A percentile compares a stretch with the other conserved stretches of the same genome.
Evolutionary conservation across 2,329 filamentous ascomycete species (phyloP).

Genomic region (Aspergillus eucalypticola): DNA sequence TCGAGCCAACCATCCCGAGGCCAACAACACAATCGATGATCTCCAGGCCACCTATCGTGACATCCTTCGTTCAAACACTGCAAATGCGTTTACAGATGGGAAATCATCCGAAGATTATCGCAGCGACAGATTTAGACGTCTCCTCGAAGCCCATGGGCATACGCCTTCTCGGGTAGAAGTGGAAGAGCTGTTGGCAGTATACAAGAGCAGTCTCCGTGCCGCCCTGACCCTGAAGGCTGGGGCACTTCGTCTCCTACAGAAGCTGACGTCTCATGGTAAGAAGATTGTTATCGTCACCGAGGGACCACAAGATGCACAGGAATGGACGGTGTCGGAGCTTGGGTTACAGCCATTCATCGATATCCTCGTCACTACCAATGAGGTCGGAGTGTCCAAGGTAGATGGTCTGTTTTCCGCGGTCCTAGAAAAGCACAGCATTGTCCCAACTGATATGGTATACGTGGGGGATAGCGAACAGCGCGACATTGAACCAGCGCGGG

Average conservation of each 20-base stretch:
- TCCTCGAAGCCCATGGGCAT: conserved; percentile 28
- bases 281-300: conserved; percentile 51
- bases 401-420: conserved; percentile 33
- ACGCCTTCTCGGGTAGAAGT: conserved; percentile 7
- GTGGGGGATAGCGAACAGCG: conserved; percentile 31
- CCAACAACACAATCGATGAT: background rate
- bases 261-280: conserved; percentile 38
- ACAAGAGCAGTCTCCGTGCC: conserved; percentile 12
- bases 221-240: conserved; percentile 41
- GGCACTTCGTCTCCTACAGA: conserved; percentile 36
- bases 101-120: conserved; percentile 49
- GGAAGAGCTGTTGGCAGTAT: conserved; percentile 15
- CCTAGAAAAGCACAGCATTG: conserved; percentile 25
- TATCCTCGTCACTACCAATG: conserved; percentile 37
- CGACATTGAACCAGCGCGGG: conserved; percentile 29
- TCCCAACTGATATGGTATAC: conserved; percentile 25
- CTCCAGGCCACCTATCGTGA: conserved; percentile 32
- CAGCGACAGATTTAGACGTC: conserved; percentile 39
- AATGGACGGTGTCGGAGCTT: conserved; percentile 44
- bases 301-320: conserved; percentile 51
- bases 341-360: conserved; percentile 30
- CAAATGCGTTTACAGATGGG: conserved; percentile 48
- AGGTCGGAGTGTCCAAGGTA: conserved; percentile 32
- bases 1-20: conserved; percentile 13
- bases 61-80: conserved; percentile 39